A percentile compares a stretch with the other conserved stretches of the same genome.
Conservation (phyloP, 192 early-diverging fungal species). For the Backusella mclennaniae region DNA sequence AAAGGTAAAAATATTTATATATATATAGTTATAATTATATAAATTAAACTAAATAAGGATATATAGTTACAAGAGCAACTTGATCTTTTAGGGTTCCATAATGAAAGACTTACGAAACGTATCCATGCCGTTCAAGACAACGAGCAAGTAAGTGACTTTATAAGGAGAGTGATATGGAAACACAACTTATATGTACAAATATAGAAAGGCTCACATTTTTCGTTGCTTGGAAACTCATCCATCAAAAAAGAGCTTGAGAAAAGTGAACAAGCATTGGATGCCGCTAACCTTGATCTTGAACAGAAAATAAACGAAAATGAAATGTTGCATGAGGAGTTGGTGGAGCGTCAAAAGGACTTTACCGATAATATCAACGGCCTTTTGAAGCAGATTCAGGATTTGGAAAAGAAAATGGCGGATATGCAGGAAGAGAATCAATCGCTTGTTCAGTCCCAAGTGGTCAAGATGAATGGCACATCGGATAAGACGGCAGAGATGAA, state of each 20-base stretch:
- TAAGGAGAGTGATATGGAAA: background rate
- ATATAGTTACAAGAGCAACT: slow-evolving; percentile 45
- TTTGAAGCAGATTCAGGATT: slow-evolving; percentile 43
- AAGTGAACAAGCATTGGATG: slow-evolving; percentile 45
- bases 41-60: background rate
- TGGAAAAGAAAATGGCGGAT: slow-evolving; percentile 49
- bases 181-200: background rate
- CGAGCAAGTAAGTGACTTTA: slow-evolving; percentile 29
- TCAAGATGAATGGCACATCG: background rate
- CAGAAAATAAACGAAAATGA: slow-evolving; percentile 63
- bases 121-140: slow-evolving; percentile 53
- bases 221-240: slow-evolving; percentile 37
- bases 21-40: background rate
- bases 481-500: slow-evolving; percentile 12
- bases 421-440: slow-evolving; percentile 29
- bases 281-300: slow-evolving; percentile 44
- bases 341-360: slow-evolving; percentile 52
- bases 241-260: slow-evolving; percentile 60
- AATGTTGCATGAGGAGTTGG: slow-evolving; percentile 48
- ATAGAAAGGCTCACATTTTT: slow-evolving; percentile 40
- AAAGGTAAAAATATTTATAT: slow-evolving; percentile 33
- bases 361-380: slow-evolving; percentile 46
- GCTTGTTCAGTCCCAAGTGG: background rate
- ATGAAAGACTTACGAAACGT: slow-evolving; percentile 57
- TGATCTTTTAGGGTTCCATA: slow-evolving; percentile 58